Conservation (phyloP, 2,329 filamentous ascomycete genomes). For the Pseudogymnoascus sp. region DNA sequence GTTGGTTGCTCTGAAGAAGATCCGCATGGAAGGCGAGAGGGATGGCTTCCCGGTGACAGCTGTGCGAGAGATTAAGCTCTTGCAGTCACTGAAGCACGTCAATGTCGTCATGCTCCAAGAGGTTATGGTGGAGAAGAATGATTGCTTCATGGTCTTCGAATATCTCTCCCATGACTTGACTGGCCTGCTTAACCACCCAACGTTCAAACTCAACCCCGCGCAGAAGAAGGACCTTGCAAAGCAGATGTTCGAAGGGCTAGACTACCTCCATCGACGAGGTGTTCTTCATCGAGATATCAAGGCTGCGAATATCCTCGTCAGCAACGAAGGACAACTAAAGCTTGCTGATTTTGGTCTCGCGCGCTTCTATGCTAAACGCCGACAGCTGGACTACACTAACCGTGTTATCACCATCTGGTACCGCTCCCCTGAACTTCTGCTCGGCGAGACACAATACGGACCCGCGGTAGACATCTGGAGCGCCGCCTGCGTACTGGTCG, state of each 20-base stretch:
- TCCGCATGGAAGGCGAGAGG: slow-evolving; percentile 87
- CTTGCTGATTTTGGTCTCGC: slow-evolving; percentile 94
- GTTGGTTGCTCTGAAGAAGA: slow-evolving; percentile 79
- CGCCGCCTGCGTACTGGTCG: slow-evolving; percentile 90
- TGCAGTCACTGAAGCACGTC: slow-evolving; percentile 76
- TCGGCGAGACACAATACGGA: slow-evolving; percentile 86
- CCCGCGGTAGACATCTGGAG: slow-evolving; percentile 94
- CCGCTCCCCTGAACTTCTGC: slow-evolving; percentile 78
- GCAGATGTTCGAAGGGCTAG: slow-evolving; percentile 88
- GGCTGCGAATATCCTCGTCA: slow-evolving; percentile 93
- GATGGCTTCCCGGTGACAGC: slow-evolving; percentile 90
- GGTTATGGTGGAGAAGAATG: slow-evolving; percentile 97
- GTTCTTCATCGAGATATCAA: slow-evolving; percentile 97
- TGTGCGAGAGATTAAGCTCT: slow-evolving; percentile 81
- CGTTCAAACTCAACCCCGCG: slow-evolving; percentile 73
- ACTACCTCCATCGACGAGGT: slow-evolving; percentile 88
- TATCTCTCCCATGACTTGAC: slow-evolving; percentile 96
- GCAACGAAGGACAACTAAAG: slow-evolving; percentile 81
- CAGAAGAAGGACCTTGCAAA: slow-evolving; percentile 91
- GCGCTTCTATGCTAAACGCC: slow-evolving; percentile 89
- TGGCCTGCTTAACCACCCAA: slow-evolving; percentile 88
- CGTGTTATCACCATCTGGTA: slow-evolving; percentile 99
- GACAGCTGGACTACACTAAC: slow-evolving; percentile 93
- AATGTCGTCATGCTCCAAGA: slow-evolving; percentile 82
- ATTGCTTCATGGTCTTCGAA: slow-evolving; percentile 99